phyloP scores from a whole-genome alignment of 495 filamentous ascomycete species.

The Talaromyces trachyspermus region DNA sequence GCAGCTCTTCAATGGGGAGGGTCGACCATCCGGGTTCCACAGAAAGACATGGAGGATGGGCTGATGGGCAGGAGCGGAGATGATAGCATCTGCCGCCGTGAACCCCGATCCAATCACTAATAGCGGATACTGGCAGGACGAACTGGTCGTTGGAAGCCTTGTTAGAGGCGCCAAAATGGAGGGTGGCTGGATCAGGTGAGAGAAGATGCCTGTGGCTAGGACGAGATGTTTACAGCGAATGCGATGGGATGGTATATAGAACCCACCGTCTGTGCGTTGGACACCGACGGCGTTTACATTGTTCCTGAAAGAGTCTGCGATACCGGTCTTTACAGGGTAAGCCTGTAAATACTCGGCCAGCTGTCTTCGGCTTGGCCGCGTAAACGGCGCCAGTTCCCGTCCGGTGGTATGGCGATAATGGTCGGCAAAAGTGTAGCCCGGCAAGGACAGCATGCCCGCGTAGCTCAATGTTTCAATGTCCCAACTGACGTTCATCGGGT shows the following conservation, averaged over 20 bases:
- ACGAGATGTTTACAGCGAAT: slow-evolving; percentile 55
- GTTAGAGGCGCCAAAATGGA: slow-evolving; percentile 30
- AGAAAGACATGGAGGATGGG: slow-evolving; percentile 57
- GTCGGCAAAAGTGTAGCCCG: slow-evolving; percentile 53
- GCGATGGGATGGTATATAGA: slow-evolving; percentile 44
- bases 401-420: slow-evolving; percentile 39
- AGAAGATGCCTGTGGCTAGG: slow-evolving; percentile 58
- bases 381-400: slow-evolving; percentile 42
- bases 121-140: slow-evolving; percentile 20
- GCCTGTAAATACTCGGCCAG: slow-evolving; percentile 50
- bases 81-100: slow-evolving; percentile 57
- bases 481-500: slow-evolving; percentile 43
- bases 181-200: slow-evolving; percentile 46
- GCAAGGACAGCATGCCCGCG: slow-evolving; percentile 58
- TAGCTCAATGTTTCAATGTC: slow-evolving; percentile 57
- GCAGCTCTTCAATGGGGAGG: slow-evolving; percentile 53
- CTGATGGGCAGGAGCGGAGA: slow-evolving; percentile 41
- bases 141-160: slow-evolving; percentile 12
- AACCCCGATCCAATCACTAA: slow-evolving; percentile 61
- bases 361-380: slow-evolving; percentile 50
- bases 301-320: slow-evolving; percentile 44
- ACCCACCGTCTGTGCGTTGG: slow-evolving; percentile 39
- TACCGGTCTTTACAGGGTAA: slow-evolving; percentile 49
- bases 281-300: slow-evolving; percentile 37
- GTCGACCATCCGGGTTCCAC: slow-evolving; percentile 50